Evolutionary conservation across 306 rosid species (phyloP).

Genomic region (Crotalaria pallida): DNA sequence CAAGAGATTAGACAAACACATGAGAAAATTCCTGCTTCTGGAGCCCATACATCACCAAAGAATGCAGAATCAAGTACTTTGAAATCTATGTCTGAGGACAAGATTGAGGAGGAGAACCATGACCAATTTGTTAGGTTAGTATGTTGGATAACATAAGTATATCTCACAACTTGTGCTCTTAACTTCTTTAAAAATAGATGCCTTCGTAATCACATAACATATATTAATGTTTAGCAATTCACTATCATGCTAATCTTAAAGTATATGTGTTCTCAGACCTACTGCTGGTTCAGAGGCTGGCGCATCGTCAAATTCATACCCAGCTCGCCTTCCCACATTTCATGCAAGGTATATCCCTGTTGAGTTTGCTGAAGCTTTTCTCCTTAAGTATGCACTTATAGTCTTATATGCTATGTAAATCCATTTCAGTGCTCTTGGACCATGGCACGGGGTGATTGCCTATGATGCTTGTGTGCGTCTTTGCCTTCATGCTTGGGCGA

Average conservation of each 20-base stretch:
- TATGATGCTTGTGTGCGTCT: slow-evolving; percentile 96
- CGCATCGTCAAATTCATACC: slow-evolving; percentile 45
- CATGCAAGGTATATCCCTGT: slow-evolving; percentile 72
- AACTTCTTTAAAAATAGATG: neutral
- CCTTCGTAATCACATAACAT: neutral
- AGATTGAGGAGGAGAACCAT: slow-evolving; percentile 28
- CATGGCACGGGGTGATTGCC: slow-evolving; percentile 89
- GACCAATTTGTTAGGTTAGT: slow-evolving; percentile 66
- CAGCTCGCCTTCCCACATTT: slow-evolving; percentile 80
- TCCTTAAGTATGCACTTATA: slow-evolving; percentile 13
- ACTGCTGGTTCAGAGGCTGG: slow-evolving; percentile 60
- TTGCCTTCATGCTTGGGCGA: slow-evolving; percentile 99
- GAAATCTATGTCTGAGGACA: slow-evolving; percentile 31
- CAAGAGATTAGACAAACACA: slow-evolving; percentile 52
- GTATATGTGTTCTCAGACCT: slow-evolving; percentile 39
- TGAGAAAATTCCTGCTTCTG: slow-evolving; percentile 36
- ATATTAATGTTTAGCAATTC: neutral
- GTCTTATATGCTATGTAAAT: slow-evolving; percentile 22
- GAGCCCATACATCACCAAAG: slow-evolving; percentile 24
- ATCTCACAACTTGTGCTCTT: neutral
- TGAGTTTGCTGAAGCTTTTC: slow-evolving; percentile 16
- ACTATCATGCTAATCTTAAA: slow-evolving; percentile 2
- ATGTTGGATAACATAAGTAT: slow-evolving; percentile 2
- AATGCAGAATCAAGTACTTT: slow-evolving; percentile 24
- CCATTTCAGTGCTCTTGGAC: slow-evolving; percentile 80